Conservation (phyloP, 2,329 filamentous ascomycete species). For the Penicillium sp. region DNA sequence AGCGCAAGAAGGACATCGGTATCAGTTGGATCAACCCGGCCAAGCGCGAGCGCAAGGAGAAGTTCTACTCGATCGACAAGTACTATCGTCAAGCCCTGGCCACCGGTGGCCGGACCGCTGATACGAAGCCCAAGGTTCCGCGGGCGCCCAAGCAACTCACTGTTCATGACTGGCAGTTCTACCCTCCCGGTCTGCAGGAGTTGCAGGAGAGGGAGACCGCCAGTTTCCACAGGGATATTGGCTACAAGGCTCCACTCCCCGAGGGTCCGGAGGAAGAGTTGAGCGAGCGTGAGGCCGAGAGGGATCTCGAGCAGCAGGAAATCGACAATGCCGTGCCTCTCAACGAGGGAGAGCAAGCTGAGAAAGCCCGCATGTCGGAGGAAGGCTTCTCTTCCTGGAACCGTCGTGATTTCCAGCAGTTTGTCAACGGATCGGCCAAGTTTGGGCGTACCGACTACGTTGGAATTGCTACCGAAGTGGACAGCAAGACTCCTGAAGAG, state of each 20-base stretch:
- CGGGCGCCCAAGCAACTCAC: slow-evolving; percentile 86
- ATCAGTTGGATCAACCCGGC: slow-evolving; percentile 97
- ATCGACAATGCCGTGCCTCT: slow-evolving; percentile 88
- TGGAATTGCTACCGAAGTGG: slow-evolving; percentile 80
- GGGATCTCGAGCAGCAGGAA: slow-evolving; percentile 79
- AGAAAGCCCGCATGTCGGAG: slow-evolving; percentile 75
- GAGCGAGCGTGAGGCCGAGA: slow-evolving; percentile 79
- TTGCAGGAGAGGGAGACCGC: slow-evolving; percentile 96
- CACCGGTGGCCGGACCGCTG: slow-evolving; percentile 70
- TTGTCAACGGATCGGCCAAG: slow-evolving; percentile 90
- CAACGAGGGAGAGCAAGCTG: slow-evolving; percentile 81
- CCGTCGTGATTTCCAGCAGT: slow-evolving; percentile 95
- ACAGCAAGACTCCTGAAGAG: slow-evolving; percentile 80
- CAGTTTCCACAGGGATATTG: slow-evolving; percentile 91
- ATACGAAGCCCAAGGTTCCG: slow-evolving; percentile 92
- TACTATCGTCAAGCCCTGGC: slow-evolving; percentile 92
- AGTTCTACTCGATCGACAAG: slow-evolving; percentile 97
- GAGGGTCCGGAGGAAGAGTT: slow-evolving; percentile 86
- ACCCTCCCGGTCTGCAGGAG: slow-evolving; percentile 74
- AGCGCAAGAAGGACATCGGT: slow-evolving; percentile 84
- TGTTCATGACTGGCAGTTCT: slow-evolving; percentile 97
- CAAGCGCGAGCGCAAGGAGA: slow-evolving; percentile 96
- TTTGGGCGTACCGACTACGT: slow-evolving; percentile 84
- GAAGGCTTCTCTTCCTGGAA: slow-evolving; percentile 95
- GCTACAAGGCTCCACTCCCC: slow-evolving; percentile 84